phyloP scores from a whole-genome alignment of 1,139 yeast species.

The Fermentozyma sake region DNA sequence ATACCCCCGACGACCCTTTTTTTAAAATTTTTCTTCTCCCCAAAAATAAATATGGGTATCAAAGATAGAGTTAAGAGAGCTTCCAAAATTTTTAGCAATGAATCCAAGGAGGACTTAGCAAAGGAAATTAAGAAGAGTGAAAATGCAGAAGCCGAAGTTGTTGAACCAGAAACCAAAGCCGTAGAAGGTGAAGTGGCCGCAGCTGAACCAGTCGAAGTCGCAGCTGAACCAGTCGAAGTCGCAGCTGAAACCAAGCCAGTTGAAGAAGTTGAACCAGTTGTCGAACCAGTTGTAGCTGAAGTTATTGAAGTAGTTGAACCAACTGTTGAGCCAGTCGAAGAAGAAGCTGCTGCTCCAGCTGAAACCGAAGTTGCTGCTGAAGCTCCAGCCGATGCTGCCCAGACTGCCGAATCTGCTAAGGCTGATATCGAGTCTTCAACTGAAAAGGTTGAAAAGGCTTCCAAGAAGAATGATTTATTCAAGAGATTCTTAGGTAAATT shows the following conservation, averaged over 20 bases:
- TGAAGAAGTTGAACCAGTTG: constrained; percentile 4
- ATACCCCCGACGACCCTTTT: no score
- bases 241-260: constrained; percentile 5
- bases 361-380: constrained; percentile 6
- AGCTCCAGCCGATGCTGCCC: constrained; percentile 10
- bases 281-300: constrained; percentile 6
- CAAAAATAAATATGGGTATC: constrained; percentile 36
- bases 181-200: constrained; percentile 14
- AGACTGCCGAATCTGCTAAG: constrained; percentile 24
- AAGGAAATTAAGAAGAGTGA: constrained; percentile 13
- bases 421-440: constrained; percentile 26
- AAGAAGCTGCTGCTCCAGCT: constrained; percentile 9
- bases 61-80: constrained; percentile 46
- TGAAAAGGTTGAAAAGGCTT: constrained; percentile 28
- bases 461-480: constrained; percentile 47
- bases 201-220: constrained; percentile 8
- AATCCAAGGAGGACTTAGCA: constrained; percentile 25
- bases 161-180: constrained; percentile 8
- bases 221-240: constrained; percentile 1
- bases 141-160: constrained; percentile 9
- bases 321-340: constrained; percentile 8
- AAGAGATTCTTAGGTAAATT: constrained; percentile 47
- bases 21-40: no score
- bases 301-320: constrained; percentile 11
- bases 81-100: constrained; percentile 35